Base-by-base conservation (phyloP, 1,139 yeast genomes). In the Spathaspora sp. region DNA sequence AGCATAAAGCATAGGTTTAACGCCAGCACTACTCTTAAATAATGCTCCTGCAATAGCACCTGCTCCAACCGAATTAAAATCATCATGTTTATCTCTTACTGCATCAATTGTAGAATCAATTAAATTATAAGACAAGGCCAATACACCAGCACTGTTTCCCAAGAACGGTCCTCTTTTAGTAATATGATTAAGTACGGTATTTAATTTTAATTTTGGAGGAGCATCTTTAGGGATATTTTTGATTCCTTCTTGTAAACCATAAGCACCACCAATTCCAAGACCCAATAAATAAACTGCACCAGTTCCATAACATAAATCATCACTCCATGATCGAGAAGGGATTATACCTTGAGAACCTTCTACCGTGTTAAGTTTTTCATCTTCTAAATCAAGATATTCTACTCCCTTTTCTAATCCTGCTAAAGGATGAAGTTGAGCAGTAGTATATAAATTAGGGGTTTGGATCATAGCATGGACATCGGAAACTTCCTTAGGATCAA, bases 251-350 rank as follows among this genome's bases (percentile, higher is more conserved):
- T 82, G 81, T 51, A 90, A 70, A 50, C 99, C 99, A 61, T 84
- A 86, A 13, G 84, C 72, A 51, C 99, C 99, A 67, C 99, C 99
- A 45, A 80, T 52, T 40, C 93, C 91, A 50, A 75, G 63, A 45
- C 93, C 96, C 40, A 86, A 59, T 57, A 93, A 76, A 65, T 93
- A 93, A 43, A 90, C 91, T 10, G 97, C 84, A 66, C 99, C 99
- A 10, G 99, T 88, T 57, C 99, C 99, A 69, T 95, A 93, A 78
- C 97, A 90, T 55, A 93, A 78, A 68, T 93, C 98, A 65, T 93
- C 99, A 13, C 91, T 81, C 96, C 97, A 93, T 59, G 95, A 96
- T 71, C 97, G 86, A 34, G 95, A 87, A 34, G 99, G 97, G 56
- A 93, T 80, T 50, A 93, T 68, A 50, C 97, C 96, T 63, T 88